These are phyloP conservation scores for Phytophthora palmivora DNA, from an alignment of 352 stramenopile species.

Conservation along the genomic window DNA sequence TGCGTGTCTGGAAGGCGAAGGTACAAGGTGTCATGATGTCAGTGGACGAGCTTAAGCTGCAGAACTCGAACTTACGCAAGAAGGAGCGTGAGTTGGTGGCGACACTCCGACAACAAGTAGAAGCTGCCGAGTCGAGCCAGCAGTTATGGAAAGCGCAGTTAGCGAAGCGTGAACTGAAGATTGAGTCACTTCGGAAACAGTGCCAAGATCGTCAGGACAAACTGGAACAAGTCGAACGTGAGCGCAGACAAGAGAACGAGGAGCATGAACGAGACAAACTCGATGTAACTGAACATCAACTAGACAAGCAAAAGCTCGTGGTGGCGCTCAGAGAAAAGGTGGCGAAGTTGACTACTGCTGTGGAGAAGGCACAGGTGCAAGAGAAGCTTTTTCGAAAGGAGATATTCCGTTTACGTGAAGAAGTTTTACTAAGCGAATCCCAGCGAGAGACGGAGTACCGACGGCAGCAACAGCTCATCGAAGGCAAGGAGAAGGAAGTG, in stretches of 20 bases:
- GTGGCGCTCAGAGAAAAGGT: conserved; percentile 39
- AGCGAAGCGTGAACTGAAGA: conserved; percentile 43
- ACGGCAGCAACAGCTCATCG: conserved; percentile 54
- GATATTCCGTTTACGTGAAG: conserved; percentile 61
- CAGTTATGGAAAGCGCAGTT: conserved; percentile 36
- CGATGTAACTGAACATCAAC: conserved; percentile 33
- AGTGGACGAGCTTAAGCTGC: conserved; percentile 46
- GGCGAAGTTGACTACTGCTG: conserved; percentile 11
- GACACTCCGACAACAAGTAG: conserved; percentile 27
- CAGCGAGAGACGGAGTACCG: conserved; percentile 60
- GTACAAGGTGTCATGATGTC: conserved; percentile 39
- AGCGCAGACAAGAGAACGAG: conserved; percentile 30
- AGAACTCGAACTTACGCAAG: conserved; percentile 30
- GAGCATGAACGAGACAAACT: conserved; percentile 29
- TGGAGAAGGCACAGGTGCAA: conserved; percentile 54
- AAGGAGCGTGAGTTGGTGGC: conserved; percentile 31
- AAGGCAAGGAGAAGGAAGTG: conserved; percentile 70
- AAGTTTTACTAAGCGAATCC: conserved; percentile 66
- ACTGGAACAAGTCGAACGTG: conserved; percentile 18
- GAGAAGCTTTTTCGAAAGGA: conserved; percentile 59
- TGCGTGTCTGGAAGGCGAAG: conserved; percentile 54
- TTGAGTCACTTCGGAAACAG: conserved; percentile 41
- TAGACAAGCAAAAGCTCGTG: conserved; percentile 45
- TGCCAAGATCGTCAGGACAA: conserved; percentile 35
- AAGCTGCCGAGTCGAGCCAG: conserved; percentile 32